Conservation (phyloP, 179 eudicot species). For the Nepenthes alata region DNA sequence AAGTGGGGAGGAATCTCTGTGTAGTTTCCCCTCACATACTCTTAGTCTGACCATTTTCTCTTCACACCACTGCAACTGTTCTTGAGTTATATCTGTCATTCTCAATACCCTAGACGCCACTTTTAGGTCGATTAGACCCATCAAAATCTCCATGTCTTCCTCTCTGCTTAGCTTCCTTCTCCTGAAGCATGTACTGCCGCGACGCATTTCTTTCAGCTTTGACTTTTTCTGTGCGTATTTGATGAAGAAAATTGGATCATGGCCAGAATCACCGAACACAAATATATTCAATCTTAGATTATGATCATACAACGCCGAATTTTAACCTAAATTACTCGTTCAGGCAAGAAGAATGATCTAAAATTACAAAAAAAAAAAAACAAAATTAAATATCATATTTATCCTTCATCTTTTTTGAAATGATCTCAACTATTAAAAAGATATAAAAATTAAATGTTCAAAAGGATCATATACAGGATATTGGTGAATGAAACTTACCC, state of each 20-base stretch:
- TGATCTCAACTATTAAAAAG: too few species aligned
- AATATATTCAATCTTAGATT: too few species aligned
- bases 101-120: slow-evolving; percentile 81
- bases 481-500: slow-evolving; percentile 24
- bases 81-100: slow-evolving; percentile 49
- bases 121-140: slow-evolving; percentile 70
- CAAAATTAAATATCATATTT: too few species aligned
- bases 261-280: too few species aligned
- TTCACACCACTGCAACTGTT: slow-evolving; percentile 87
- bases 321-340: too few species aligned
- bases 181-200: slow-evolving; percentile 27
- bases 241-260: too few species aligned
- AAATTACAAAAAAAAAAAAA: too few species aligned
- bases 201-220: slow-evolving; percentile 55
- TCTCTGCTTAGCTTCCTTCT: slow-evolving; percentile 35
- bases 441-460: too few species aligned
- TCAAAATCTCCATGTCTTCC: slow-evolving; percentile 64
- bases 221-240: slow-evolving; percentile 47
- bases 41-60: slow-evolving; percentile 66
- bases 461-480: too few species aligned
- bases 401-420: too few species aligned
- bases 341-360: too few species aligned
- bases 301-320: too few species aligned
- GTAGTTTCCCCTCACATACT: slow-evolving; percentile 47
- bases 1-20: slow-evolving; percentile 87